Evolutionary conservation across 2,329 filamentous ascomycete genomes (phyloP), one percentile per base, ranked within the genome.

Genomic region (Aspergillus oerlinghausenensis): DNA sequence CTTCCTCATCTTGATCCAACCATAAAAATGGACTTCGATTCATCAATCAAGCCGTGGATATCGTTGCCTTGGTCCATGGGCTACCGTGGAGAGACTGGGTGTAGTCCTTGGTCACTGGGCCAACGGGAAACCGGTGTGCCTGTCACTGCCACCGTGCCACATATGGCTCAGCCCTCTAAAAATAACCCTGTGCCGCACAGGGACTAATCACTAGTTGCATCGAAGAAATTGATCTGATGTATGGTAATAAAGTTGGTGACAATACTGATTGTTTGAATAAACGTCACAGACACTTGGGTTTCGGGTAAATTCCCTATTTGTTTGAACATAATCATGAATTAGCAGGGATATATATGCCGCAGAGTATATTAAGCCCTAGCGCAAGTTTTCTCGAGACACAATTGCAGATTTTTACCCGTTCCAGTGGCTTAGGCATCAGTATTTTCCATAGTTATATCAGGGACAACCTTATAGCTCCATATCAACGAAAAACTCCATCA

Each of bases 81-180:
- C 21, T 23, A 10, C 7, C 32, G 9, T 32, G 19, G 50, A 26
- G 19, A 45, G 50, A 43, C 5, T 42, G 40, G 38, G 38, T 23
- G 19, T 21, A 23, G 21, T 19, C 6, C 42, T 9, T 23, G 42
- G 52, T 64, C 62, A 58, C 60, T 61, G 60, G 62, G 62, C 62
- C 62, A 64, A 64, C 62, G 55, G 38, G 47, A 58, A 50, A 45
- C 58, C 60, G 42, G 54, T 35, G 29, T 38, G 53, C 23, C 50
- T 42, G 21, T 45, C 32, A 38, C 32, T 38, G 32, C 32, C 32
- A 35, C 32, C 6, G 14, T 17, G 32, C 32, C 32, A 38, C 32
- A 38, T 17, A 7, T 38, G 32, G 32, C 32, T 38, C 32, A 38
- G 32, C 14, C 3, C 14, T 17, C 32, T 38, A 38, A 17, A 38